A percentile compares a stretch with the other conserved stretches of the same genome.
These are phyloP conservation scores for Datisca glomerata DNA, from an alignment of 306 rosid genomes.

Conservation along the genomic window DNA sequence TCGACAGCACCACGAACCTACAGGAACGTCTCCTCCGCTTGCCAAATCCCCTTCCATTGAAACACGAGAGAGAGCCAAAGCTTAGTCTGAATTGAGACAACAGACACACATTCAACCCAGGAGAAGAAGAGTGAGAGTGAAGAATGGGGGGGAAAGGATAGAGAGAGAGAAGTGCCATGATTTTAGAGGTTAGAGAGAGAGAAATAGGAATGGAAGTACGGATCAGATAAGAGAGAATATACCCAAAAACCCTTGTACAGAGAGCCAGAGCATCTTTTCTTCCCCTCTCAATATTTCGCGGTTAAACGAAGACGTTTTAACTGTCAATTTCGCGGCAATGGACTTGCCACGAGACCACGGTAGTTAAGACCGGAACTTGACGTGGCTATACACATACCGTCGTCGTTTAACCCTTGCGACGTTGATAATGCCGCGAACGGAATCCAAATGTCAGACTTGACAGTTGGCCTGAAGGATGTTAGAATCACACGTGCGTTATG, in stretches of 20 bases:
- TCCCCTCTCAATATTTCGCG: neutral
- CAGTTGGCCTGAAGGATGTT: too few species aligned
- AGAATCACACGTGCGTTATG: too few species aligned
- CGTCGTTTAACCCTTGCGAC: too few species aligned
- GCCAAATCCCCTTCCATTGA: neutral
- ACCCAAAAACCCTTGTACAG: conserved; percentile 61
- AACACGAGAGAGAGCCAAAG: conserved; percentile 4
- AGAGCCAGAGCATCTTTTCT: conserved; percentile 6
- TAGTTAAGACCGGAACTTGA: too few species aligned
- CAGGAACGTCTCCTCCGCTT: conserved; percentile 7
- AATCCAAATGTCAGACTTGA: too few species aligned
- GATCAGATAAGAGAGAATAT: conserved; percentile 33
- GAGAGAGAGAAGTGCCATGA: conserved; percentile 36
- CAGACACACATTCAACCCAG: neutral
- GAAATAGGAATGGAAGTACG: conserved; percentile 1
- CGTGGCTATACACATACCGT: too few species aligned
- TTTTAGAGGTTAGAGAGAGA: neutral
- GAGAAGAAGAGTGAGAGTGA: conserved; percentile 13
- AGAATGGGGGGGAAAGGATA: conserved; percentile 23
- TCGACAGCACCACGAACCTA: conserved; percentile 35
- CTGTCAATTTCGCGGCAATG: too few species aligned
- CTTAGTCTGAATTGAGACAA: conserved; percentile 4
- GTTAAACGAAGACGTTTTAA: too few species aligned
- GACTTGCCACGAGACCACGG: too few species aligned
- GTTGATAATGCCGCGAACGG: too few species aligned